Conservation (phyloP, 2,329 filamentous ascomycete genomes). For the Polychaeton citri region DNA sequence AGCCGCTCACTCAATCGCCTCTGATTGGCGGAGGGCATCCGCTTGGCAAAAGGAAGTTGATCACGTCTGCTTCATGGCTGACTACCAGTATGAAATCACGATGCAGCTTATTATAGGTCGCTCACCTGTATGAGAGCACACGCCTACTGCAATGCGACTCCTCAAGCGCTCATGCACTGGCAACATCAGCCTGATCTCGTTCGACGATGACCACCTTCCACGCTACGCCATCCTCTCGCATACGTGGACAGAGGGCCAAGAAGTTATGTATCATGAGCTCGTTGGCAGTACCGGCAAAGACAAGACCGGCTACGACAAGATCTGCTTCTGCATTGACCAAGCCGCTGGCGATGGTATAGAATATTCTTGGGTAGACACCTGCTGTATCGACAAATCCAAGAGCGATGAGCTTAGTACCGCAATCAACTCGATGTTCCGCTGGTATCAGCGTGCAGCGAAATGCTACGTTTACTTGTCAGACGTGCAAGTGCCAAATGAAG, state of each 20-base stretch:
- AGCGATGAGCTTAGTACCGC: constrained; percentile 8
- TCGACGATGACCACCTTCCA: background rate
- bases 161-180: background rate
- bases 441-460: constrained; percentile 7
- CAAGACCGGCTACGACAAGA: constrained; percentile 11
- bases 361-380: constrained; percentile 13
- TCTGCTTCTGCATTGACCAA: constrained; percentile 8
- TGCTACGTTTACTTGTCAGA: constrained; percentile 11
- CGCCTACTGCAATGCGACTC: background rate
- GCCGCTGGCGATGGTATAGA: constrained; percentile 7
- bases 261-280: constrained; percentile 18
- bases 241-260: constrained; percentile 17
- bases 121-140: background rate
- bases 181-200: background rate
- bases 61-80: too few relatives aligned
- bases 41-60: too few relatives aligned
- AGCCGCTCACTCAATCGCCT: too few relatives aligned
- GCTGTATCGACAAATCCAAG: constrained; percentile 13
- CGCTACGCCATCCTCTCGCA: constrained; percentile 24
- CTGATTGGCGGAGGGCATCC: too few relatives aligned
- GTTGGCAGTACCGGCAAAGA: constrained; percentile 1
- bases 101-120: too few relatives aligned
- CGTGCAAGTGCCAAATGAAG: constrained; percentile 1
- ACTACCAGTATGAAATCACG: too few relatives aligned
- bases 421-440: constrained; percentile 12